Evolutionary conservation across 257 asterid species (phyloP), one percentile per base, ranked within the genome.

Genomic region (Cruciata laevipes): DNA sequence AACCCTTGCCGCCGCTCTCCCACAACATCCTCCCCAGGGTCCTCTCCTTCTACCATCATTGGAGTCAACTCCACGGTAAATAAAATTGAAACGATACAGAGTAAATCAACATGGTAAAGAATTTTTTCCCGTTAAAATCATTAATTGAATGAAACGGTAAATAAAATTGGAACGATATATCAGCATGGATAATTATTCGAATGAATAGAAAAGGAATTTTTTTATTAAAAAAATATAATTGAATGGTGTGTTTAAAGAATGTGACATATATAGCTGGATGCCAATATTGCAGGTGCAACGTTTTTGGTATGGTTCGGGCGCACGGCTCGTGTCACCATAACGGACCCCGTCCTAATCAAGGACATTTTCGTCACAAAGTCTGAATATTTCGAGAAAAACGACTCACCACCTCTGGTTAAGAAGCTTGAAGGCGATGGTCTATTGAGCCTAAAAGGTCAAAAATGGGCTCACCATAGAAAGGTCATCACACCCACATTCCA

Each of bases 401-500:
- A 93, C 37, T 70, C 96, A 0, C 97, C 97, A 24, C 82, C 78
- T 21, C 80, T 84, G 0, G 95, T 90, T n/a, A 75, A 86, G 79
- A 90, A 84, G 61, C 85, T 93, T 62, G 97, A 93, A 85, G 97
- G 99, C 3, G 95, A 86, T 62, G 97, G 99, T 2, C 73, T 93
- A 73, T 63, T 87, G 58, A 93, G 83, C 40, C 94, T 93, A 61
- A 82, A 85, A 67, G 99, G 95, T 23, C 86, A 88, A 64, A 93
- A 90, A 82, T 93, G 97, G 99, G 95, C 97, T 77, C 85, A 90
- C 84, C 97, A 86, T 6, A 81, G 97, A 72, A 90, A 83, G 81
- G 80, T 90, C 61, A 74, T 93, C 38, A 90, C 88, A 60, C 99
- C 95, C 16, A 77, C 85, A 59, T 93, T 93, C 75, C 87, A 93